Conservation (phyloP, 306 rosid genomes). For the Castanea sativa region DNA sequence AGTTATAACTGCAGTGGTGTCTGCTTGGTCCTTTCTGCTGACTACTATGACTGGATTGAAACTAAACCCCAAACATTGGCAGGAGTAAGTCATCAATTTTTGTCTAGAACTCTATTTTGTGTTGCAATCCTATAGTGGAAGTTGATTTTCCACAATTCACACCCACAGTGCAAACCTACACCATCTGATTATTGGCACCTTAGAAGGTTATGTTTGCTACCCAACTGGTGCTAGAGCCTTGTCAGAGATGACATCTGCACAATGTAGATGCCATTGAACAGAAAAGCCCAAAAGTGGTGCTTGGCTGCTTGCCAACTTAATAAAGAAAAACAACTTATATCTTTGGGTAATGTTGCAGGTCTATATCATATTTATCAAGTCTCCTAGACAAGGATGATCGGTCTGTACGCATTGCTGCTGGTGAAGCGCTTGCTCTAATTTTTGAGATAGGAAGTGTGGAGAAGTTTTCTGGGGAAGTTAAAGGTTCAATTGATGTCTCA, state of each 20-base stretch:
- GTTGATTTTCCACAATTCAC: not conserved
- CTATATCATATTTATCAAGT: conserved; percentile 66
- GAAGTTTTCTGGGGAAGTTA: conserved; percentile 48
- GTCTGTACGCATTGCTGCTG: conserved; percentile 87
- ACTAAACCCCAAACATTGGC: conserved; percentile 78
- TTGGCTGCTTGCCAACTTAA: not conserved
- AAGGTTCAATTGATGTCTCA: conserved; percentile 34
- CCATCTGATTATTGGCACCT: not conserved
- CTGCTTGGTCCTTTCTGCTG: conserved; percentile 93
- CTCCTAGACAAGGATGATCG: conserved; percentile 94
- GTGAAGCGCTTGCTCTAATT: conserved; percentile 86
- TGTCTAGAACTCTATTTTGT: not conserved
- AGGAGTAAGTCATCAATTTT: conserved; percentile 47
- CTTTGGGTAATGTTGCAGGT: conserved; percentile 49
- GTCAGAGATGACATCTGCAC: not conserved
- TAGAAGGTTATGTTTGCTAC: not conserved
- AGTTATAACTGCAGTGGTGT: conserved; percentile 62
- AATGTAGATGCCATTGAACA: not conserved
- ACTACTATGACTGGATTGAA: conserved; percentile 59
- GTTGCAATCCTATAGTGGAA: not conserved
- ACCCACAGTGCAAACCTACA: not conserved
- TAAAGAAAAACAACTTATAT: not conserved
- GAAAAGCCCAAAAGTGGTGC: not conserved
- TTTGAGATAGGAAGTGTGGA: conserved; percentile 77
- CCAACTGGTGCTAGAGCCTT: not conserved